Evolutionary conservation across 169 alveolate species (phyloP), one percentile per base, ranked within the genome.

Genomic region (Perkinsus chesapeaki): DNA sequence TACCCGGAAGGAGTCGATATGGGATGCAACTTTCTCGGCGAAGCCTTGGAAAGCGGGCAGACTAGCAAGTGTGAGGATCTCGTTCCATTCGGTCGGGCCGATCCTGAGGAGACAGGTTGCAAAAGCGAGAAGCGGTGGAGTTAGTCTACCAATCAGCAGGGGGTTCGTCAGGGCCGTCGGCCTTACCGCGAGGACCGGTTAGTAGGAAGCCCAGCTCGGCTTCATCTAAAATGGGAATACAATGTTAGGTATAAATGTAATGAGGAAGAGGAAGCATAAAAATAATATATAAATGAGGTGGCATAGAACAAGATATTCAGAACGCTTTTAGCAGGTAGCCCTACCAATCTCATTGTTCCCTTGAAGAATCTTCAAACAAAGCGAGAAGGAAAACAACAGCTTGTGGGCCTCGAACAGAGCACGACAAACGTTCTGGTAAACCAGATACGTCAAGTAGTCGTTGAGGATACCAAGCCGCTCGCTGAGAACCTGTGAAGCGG

Each of bases 181-280:
- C 95, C 91, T 97, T 98, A 47, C 98, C 99, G 5, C 97, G 94
- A 12, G 99, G 98, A 0, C 99, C 99, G 27, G 99, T 98, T 92
- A 98, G 96, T 91, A 98, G 97, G 93, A 97, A 98, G 92, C 99
- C 97, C 97, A 99, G 98, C 95, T 98, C 98, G 0, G 96, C 95
- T 73, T 95, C 97, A 93, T 98, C 98, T 31, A 92, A 93, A 92
- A 90, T 92, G 95, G 73, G 92, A 91, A 93, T 92, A 94, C 92
- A n/a, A n/a, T n/a, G n/a, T n/a, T n/a, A n/a, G n/a, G n/a, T n/a
- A n/a, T n/a, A n/a, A n/a, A n/a, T n/a, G n/a, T n/a, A n/a, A n/a
- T n/a, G n/a, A n/a, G n/a, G n/a, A n/a, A n/a, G n/a, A n/a, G n/a
- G n/a, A n/a, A n/a, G n/a, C n/a, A n/a, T n/a, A n/a, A n/a, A n/a